Conservation (phyloP, 208 protist genomes). For the Crithidia expoeki region DNA sequence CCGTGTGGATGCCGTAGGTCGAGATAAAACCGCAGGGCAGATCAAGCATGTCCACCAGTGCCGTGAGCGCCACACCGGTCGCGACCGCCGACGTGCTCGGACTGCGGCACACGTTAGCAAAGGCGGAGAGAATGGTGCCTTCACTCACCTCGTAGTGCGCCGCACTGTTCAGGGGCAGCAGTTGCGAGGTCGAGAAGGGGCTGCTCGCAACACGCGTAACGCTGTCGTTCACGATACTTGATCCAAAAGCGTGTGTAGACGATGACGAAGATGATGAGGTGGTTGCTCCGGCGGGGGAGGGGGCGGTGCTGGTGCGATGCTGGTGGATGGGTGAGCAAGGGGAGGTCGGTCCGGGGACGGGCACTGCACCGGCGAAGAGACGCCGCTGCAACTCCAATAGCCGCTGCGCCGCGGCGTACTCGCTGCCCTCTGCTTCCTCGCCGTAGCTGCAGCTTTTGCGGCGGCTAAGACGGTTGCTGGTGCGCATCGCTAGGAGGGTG, state of each 20-base stretch:
- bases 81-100: constrained; percentile 61
- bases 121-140: constrained; percentile 59
- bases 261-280: neutral
- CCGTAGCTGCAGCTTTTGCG: neutral
- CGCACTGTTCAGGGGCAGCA: constrained; percentile 5
- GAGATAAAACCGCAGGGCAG: constrained; percentile 69
- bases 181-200: constrained; percentile 3
- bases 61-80: constrained; percentile 69
- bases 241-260: neutral
- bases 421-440: constrained; percentile 9
- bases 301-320: neutral
- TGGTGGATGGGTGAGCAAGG: constrained; percentile 12
- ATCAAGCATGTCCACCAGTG: constrained; percentile 73
- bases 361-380: constrained; percentile 31
- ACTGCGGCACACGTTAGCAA: constrained; percentile 66
- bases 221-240: neutral
- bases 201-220: neutral
- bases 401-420: constrained; percentile 13
- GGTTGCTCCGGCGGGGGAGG: neutral
- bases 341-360: constrained; percentile 14
- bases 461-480: constrained; percentile 14
- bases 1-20: constrained; percentile 41
- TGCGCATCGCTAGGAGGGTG: constrained; percentile 31
- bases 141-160: constrained; percentile 39
- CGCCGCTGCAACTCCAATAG: constrained; percentile 26